Conservation (phyloP, 352 stramenopile genomes). For the Phytophthora citrophthora region DNA sequence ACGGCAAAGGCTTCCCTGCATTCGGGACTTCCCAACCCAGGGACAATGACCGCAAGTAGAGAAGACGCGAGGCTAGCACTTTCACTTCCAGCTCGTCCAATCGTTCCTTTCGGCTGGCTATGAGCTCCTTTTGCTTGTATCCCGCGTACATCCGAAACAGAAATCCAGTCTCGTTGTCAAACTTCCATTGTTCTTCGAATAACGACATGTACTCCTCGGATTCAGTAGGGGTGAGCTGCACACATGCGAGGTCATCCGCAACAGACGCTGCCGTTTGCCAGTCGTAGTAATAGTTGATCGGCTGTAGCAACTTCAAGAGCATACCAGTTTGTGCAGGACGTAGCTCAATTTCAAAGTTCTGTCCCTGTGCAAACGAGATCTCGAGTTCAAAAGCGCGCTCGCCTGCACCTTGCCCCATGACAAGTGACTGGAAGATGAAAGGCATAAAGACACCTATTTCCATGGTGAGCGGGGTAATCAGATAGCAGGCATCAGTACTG, state of each 20-base stretch:
- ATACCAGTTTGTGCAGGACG: constrained; percentile 69
- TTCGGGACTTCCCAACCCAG: constrained; percentile 74
- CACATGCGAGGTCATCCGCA: constrained; percentile 66
- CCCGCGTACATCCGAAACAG: constrained; percentile 41
- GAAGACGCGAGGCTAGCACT: constrained; percentile 58
- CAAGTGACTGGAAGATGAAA: constrained; percentile 65
- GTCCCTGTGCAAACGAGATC: constrained; percentile 46
- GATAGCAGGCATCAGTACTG: constrained; percentile 43
- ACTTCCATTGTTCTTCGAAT: constrained; percentile 60
- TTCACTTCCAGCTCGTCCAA: constrained; percentile 67
- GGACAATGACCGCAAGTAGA: constrained; percentile 66
- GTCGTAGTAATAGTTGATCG: constrained; percentile 71
- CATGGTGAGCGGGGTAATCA: constrained; percentile 64
- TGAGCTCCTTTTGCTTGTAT: constrained; percentile 52
- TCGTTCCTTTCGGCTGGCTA: constrained; percentile 42
- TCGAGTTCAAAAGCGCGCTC: constrained; percentile 59
- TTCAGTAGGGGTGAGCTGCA: constrained; percentile 54
- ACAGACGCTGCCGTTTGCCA: constrained; percentile 65
- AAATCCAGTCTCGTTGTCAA: constrained; percentile 61
- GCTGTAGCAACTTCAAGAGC: constrained; percentile 62
- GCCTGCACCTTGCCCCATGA: constrained; percentile 49
- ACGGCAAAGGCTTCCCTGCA: constrained; percentile 54
- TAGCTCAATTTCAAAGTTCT: constrained; percentile 55
- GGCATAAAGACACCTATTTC: constrained; percentile 70
- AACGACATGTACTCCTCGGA: constrained; percentile 67